Percentiles rank a stretch among this genome's conserved stretches.
Conservation (phyloP, 75 land plant genomes). For the Isoetes taiwanensis region DNA sequence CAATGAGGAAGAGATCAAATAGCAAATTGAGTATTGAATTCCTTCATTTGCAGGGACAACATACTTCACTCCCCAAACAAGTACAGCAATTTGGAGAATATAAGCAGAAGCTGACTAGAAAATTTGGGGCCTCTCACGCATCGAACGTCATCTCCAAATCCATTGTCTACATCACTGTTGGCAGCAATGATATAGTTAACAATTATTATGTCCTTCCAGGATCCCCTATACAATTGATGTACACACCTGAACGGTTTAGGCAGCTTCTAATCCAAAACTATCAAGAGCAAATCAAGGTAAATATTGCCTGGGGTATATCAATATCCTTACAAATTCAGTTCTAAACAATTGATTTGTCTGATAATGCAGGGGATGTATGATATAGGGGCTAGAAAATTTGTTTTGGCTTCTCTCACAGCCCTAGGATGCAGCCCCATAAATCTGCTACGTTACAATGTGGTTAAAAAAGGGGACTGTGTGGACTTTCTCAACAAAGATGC, state of each 20-base stretch:
- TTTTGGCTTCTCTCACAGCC: background rate
- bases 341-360: background rate
- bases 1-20: no score
- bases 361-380: slow-evolving; percentile 1
- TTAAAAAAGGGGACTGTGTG: background rate
- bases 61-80: background rate
- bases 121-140: background rate
- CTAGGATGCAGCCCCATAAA: slow-evolving; percentile 11
- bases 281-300: background rate
- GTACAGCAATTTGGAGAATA: background rate
- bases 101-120: background rate
- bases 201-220: slow-evolving; percentile 5
- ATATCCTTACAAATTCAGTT: background rate
- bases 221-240: background rate
- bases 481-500: slow-evolving; percentile 4
- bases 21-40: no score
- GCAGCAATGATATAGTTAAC: slow-evolving; percentile 11
- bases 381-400: slow-evolving; percentile 7
- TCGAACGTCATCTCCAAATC: background rate
- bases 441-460: slow-evolving; percentile 1
- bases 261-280: background rate
- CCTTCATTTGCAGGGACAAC: slow-evolving; percentile 3
- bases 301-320: background rate
- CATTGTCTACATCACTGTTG: slow-evolving; percentile 10
- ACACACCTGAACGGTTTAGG: background rate